Evolutionary conservation across 139 green algal species (phyloP), one percentile per base, ranked within the genome.

Genomic region (Astrephomene gubernaculifera): DNA sequence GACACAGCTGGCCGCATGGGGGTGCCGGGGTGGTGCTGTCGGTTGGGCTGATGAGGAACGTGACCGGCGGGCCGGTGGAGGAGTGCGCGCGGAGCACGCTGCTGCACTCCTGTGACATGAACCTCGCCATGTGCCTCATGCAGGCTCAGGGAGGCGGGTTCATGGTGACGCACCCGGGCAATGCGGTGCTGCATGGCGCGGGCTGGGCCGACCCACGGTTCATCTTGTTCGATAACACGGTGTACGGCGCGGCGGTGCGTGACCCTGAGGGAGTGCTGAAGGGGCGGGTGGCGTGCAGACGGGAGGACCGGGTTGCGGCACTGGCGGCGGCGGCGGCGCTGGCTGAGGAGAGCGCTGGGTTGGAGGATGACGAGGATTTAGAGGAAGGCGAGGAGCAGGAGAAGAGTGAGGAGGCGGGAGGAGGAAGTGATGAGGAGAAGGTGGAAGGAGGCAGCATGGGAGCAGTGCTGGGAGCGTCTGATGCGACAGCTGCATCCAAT

Each of bases 121-220:
- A 83, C 76, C 76, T 83, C 38, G 76, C 76, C 21, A 61, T 83
- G 76, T 83, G 76, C 57, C 57, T 83, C 19, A 72, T 73, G 76
- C 31, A 14, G 8, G 44, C 70, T 10, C 27, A 4, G 29, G 70
- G 21, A 31, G 74, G 52, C 35, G 74, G 74, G 7, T 60, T 45
- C 57, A 83, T 72, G 60, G 45, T 83, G 29, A 83, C 76, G n/a
- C 76, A 83, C 43, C 76, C 76, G 12, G 60, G 76, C n/a, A 44
- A 24, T 3, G 76, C 76, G 14, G 39, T n/a, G 76, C 76, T 83
- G 39, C 38, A 36, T 4, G 76, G 76, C 41, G 76, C 76, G 2
- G 36, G 10, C 43, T 83, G 76, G 76, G 76, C 76, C 27, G 76
- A 83, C 76, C 76, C 76, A 36, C 76, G 76, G 60, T 83, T 64